Base-by-base conservation (phyloP, 257 asterid species). In the Solanum dulcamara region DNA sequence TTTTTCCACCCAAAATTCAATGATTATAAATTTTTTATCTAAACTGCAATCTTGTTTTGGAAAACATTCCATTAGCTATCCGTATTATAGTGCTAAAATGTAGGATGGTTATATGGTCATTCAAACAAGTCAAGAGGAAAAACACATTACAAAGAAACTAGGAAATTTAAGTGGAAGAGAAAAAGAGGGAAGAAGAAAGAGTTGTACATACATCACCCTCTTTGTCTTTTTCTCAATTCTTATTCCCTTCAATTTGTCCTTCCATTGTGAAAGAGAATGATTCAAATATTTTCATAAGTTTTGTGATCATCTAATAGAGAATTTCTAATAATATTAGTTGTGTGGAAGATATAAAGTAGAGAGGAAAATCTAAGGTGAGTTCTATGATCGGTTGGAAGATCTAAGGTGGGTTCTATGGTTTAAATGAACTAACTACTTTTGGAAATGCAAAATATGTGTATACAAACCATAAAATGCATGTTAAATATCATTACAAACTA, bases 121-220 rank as follows among this genome's bases (percentile, higher is more conserved):
- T 26, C 80, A 59, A 72, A 35, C n/a, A 7, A 44, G 12, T 42
- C 62, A 75, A 14, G 37, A 35, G 55, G 37, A 40, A 68, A 55
- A 67, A 38, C 38, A 18, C 50, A 80, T 26, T 32, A 64, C 42
- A 62, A n/a, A 37, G 30, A 85, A 30, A 26, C 26, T 44, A 44
- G 57, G 1, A 24, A 42, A 24, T 14, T 75, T 24, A 75, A 75
- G 4, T 28, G 44, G 59, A 67, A 44, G 87, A 74, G 8, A 81
- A 81, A 74, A 35, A 77, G 85, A 35, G 84, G 51, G 46, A 84
- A 83, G 84, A 83, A 79, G 85, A 38, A 60, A 83, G 85, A 48
- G 32, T 30, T 35, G 71, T 83, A 79, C 83, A 84, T 84, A 84
- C 82, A 48, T 12, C 10, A 35, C 55, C 84, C 88, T 83, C 86